Evolutionary conservation across 441 rosid species (phyloP), one percentile per base, ranked within the genome.

Genomic region (Gossypium lobatum): DNA sequence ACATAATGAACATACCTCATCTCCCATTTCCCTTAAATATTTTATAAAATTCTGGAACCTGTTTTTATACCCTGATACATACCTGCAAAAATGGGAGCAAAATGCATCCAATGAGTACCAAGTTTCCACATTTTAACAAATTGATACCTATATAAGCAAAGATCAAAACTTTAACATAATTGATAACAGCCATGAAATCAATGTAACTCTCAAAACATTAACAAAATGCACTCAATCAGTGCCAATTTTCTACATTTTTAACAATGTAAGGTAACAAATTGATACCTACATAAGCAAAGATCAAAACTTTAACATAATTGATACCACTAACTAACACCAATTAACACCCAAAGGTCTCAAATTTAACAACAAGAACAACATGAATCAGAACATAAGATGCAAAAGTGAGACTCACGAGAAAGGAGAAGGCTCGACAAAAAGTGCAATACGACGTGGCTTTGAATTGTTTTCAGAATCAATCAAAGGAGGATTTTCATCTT

Each of bases 391-490:
- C 16, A 17, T 52, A 53, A 16, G 8, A 53, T 3, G 11, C 23
- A 17, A 7, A 26, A 6, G 60, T 25, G 52, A 5, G 34, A 86
- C 96, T 88, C 78, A 95, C 98, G 98, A 88, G 73, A 95, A 95
- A 18, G 98, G 98, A 6, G 98, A 95, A 71, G 98, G 98, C 88
- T 95, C 98, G 31, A 95, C 93, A 75, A 95, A 95, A 59, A 95
- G 95, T 77, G 92, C 98, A 76, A 95, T 95, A 7, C 97, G 89
- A 13, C 96, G 86, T 14, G 98, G 97, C 73, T 79, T 84, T 1
- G 92, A 82, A 76, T 67, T 78, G 50, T 73, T 78, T 71, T 87
- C 95, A 0, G 88, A 72, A 55, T 92, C 94, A 55, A 88, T 73
- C 81, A 86, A 58, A 80, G 85, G 90, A 64, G 80, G 86, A 42